Percentiles rank a stretch among this genome's conserved stretches.
phyloP scores from a whole-genome alignment of 2,329 filamentous ascomycete genomes.

The Penicillium sp. region DNA sequence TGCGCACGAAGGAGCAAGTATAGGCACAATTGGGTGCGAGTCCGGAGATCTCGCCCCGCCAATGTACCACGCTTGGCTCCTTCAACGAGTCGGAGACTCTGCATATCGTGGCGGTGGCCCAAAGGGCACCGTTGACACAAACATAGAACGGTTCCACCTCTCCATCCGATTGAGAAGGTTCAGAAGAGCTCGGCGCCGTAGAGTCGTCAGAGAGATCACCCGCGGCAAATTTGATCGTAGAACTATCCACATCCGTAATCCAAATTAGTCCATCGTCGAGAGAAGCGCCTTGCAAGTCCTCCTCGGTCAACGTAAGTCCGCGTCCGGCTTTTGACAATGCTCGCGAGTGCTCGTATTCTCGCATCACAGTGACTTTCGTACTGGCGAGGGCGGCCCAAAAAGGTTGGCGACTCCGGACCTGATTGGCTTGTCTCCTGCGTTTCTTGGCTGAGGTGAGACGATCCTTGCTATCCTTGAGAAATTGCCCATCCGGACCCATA shows the following conservation, averaged over 20 bases:
- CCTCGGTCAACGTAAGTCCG: slow-evolving; percentile 41
- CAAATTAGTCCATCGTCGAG: slow-evolving; percentile 46
- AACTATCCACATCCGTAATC: slow-evolving; percentile 48
- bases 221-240: slow-evolving; percentile 48
- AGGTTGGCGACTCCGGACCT: slow-evolving; percentile 85
- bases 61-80: slow-evolving; percentile 48
- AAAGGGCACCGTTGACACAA: slow-evolving; percentile 63
- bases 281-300: slow-evolving; percentile 42
- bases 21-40: slow-evolving; percentile 64
- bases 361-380: slow-evolving; percentile 94
- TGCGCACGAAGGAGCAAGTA: slow-evolving; percentile 60
- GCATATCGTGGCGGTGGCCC: slow-evolving; percentile 60
- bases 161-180: slow-evolving; percentile 25
- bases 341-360: slow-evolving; percentile 79
- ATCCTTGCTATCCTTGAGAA: slow-evolving; percentile 56
- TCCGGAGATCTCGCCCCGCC: slow-evolving; percentile 63
- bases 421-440: slow-evolving; percentile 84
- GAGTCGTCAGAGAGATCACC: slow-evolving; percentile 42
- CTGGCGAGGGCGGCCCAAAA: slow-evolving; percentile 92
- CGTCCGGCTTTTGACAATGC: slow-evolving; percentile 40
- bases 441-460: slow-evolving; percentile 68
- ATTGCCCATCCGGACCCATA: slow-evolving; percentile 42
- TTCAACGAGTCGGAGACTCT: slow-evolving; percentile 45
- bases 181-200: slow-evolving; percentile 27
- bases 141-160: slow-evolving; percentile 61